phyloP scores from a whole-genome alignment of 495 filamentous ascomycete genomes.

The Penicillium cataractarum region DNA sequence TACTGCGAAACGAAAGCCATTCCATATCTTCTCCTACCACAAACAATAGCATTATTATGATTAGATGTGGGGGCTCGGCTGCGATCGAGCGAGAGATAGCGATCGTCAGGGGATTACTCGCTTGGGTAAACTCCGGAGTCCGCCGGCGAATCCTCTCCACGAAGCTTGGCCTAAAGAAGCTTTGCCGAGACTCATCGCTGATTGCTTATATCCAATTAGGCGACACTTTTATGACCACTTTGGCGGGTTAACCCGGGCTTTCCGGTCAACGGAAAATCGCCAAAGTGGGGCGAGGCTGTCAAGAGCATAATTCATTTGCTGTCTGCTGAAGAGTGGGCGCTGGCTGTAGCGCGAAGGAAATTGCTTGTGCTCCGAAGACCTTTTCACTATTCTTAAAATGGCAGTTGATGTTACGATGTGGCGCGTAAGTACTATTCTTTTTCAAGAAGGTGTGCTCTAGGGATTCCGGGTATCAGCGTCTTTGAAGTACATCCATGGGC shows the following conservation, averaged over 20 bases:
- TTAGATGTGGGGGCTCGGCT: not conserved
- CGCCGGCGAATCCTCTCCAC: conserved; percentile 13
- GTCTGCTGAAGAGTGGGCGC: not conserved
- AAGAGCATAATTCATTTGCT: not conserved
- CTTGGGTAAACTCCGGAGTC: conserved; percentile 20
- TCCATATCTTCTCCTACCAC: not conserved
- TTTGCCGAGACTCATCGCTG: conserved; percentile 15
- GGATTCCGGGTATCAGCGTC: no score
- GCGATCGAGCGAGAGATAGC: not conserved
- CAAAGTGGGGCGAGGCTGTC: not conserved
- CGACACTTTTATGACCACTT: not conserved
- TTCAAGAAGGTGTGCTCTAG: not conserved
- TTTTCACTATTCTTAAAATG: not conserved
- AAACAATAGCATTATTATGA: not conserved
- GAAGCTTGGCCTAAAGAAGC: conserved; percentile 24
- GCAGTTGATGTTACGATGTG: not conserved
- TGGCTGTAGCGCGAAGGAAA: not conserved
- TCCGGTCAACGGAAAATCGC: not conserved
- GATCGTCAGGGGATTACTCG: conserved; percentile 17
- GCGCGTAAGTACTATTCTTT: not conserved
- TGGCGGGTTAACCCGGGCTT: not conserved
- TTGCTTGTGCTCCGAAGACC: not conserved
- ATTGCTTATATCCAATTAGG: conserved; percentile 2
- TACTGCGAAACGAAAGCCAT: not conserved
- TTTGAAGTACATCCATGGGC: not conserved